Base-by-base conservation (phyloP, 208 protist species). In the Crithidia brevicula region DNA sequence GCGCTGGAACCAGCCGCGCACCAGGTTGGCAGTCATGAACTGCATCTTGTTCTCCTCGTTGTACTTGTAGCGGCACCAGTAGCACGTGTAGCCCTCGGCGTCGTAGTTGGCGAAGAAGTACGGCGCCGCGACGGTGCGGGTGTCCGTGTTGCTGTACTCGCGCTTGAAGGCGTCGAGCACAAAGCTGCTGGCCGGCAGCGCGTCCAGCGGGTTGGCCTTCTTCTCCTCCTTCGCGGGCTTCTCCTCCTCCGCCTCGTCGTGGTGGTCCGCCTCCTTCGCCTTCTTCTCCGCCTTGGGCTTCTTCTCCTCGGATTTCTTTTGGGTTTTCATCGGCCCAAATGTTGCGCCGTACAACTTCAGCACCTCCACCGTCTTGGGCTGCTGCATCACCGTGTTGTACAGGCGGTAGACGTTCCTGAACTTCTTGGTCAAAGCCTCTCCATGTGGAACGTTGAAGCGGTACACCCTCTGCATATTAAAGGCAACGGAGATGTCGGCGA, bases 1-100 rank as follows among this genome's bases (percentile, higher is more conserved):
- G 72, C 87, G 87, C 82, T 89, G 84, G 78, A 93, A 93, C 87
- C 84, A 91, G 50, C 84, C 87, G 50, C 87, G 82, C 49, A 86
- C 74, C 15, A 91, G 82, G 82, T 93, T 93, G 38, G 87, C 81
- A 43, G 87, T 93, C 87, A 93, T 93, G 85, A 90, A 93, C 57
- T 86, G 82, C 87, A 81, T 87, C 71, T 77, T 86, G 70, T 87
- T 89, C 51, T 89, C 83, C 65, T 92, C 86, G 66, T 92, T 92
- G 74, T 92, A 88, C 79, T 89, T 92, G 83, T 89, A 89, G 54
- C 72, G 64, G 72, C 76, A 84, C 86, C 86, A 89, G 74, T 89
- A 88, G 71, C 78, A 77, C 23, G 86, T 86, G 81, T 84, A 92
- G 71, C 86, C 86, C 54, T 58, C 67, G 51, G 85, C 51, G 70